phyloP scores from a whole-genome alignment of 495 filamentous ascomycete species.

The Trichoderma erinaceum region DNA sequence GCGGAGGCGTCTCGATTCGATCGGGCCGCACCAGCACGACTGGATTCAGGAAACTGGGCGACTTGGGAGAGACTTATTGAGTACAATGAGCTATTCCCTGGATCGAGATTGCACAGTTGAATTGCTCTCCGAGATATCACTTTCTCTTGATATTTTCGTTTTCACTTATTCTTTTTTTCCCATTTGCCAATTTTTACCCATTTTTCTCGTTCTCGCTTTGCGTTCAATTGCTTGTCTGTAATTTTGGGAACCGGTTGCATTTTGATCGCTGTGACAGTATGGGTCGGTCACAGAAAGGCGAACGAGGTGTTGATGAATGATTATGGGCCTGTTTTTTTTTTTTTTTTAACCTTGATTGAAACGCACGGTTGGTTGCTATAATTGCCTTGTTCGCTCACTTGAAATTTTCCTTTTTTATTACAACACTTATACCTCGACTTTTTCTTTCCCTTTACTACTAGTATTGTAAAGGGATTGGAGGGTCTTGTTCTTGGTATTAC shows the following conservation, averaged over 20 bases:
- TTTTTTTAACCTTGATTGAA: not conserved
- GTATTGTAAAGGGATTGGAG: not conserved
- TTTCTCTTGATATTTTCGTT: not conserved
- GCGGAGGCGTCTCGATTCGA: conserved; percentile 22
- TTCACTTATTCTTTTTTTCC: not conserved
- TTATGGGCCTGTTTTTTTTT: not conserved
- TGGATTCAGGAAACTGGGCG: conserved; percentile 36
- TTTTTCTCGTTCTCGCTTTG: conserved; percentile 4
- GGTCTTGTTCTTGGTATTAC: conserved; percentile 10
- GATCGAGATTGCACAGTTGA: not conserved
- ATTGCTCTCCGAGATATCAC: not conserved
- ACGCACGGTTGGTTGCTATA: conserved; percentile 17
- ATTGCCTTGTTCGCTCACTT: conserved; percentile 14
- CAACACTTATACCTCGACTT: conserved; percentile 9
- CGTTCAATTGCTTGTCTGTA: conserved; percentile 18
- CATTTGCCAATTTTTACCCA: not conserved
- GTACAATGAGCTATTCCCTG: not conserved
- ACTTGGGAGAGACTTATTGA: conserved; percentile 46
- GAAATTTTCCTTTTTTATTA: not conserved
- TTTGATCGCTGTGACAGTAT: conserved; percentile 17
- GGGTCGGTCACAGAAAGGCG: not conserved
- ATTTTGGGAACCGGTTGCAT: conserved; percentile 18
- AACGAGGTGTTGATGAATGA: conserved; percentile 16
- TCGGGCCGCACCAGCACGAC: conserved; percentile 42
- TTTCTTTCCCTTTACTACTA: not conserved